Evolutionary conservation across 106 monocot species (phyloP).

Genomic region (Phalaenopsis equestris): DNA sequence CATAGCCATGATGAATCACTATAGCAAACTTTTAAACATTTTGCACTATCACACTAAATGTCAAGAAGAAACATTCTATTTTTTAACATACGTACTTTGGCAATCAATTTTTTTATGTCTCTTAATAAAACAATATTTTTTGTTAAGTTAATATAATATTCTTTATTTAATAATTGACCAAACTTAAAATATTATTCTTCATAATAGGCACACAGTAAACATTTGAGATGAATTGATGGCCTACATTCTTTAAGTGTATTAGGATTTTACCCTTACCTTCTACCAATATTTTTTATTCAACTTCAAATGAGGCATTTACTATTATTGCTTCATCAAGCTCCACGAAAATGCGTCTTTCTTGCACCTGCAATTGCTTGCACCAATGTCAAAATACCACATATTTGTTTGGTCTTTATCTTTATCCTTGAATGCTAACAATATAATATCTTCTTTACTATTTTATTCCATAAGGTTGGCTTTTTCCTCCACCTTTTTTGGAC

Average conservation of each 20-base stretch:
- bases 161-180: not conserved
- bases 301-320: not conserved
- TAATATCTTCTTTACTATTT: no score
- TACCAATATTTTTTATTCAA: not conserved
- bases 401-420: not conserved
- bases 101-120: not conserved
- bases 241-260: not conserved
- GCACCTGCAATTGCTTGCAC: conserved; percentile 1
- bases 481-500: not conserved
- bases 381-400: not conserved
- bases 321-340: not conserved
- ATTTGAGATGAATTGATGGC: not conserved
- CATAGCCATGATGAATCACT: no score
- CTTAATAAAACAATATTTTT: not conserved
- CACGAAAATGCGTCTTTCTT: not conserved
- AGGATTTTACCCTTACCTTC: not conserved
- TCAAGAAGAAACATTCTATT: not conserved
- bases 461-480: not conserved
- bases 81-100: not conserved
- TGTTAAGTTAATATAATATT: no score
- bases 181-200: not conserved
- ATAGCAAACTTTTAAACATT: no score
- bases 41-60: no score
- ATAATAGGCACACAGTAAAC: not conserved
- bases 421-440: no score